phyloP scores from a whole-genome alignment of 2,329 filamentous ascomycete species.

The Sporothrix pseudoabietina region DNA sequence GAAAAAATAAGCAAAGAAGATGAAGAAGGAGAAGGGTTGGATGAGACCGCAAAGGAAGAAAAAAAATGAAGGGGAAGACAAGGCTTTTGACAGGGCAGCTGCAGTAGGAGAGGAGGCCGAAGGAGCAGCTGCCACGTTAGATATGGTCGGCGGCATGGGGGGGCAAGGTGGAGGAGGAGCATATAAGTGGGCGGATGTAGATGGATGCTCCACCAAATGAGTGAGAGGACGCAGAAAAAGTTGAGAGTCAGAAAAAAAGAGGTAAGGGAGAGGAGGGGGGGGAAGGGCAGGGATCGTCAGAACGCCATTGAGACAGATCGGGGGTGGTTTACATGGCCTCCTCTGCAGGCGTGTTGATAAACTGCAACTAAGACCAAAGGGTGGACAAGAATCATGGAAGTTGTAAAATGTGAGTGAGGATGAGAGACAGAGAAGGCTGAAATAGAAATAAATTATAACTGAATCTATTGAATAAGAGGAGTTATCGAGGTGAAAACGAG shows the following conservation, averaged over 20 bases:
- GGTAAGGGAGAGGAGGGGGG: not conserved
- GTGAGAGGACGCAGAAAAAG: not conserved
- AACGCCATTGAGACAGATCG: slow-evolving; percentile 15
- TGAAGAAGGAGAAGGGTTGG: not conserved
- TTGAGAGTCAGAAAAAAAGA: not conserved
- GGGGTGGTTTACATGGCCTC: not conserved
- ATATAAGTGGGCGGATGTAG: not conserved
- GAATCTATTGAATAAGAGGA: not conserved
- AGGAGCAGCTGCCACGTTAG: slow-evolving; percentile 12
- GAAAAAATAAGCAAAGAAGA: not conserved
- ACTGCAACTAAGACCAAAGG: not conserved
- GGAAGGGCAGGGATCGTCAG: slow-evolving; percentile 16
- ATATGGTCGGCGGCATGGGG: slow-evolving; percentile 7
- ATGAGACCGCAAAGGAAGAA: not conserved
- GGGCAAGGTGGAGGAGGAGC: not conserved
- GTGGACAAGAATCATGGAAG: too few relatives aligned
- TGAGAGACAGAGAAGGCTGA: not conserved
- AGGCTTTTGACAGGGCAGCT: not conserved
- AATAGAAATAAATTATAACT: not conserved
- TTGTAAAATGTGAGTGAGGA: not conserved
- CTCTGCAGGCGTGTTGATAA: slow-evolving; percentile 5
- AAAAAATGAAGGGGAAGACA: not conserved
- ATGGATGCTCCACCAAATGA: slow-evolving; percentile 2
- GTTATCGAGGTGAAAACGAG: not conserved
- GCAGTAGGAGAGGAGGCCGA: not conserved